Conservation (phyloP, 495 filamentous ascomycete species). For the Ramalina intermedia region DNA sequence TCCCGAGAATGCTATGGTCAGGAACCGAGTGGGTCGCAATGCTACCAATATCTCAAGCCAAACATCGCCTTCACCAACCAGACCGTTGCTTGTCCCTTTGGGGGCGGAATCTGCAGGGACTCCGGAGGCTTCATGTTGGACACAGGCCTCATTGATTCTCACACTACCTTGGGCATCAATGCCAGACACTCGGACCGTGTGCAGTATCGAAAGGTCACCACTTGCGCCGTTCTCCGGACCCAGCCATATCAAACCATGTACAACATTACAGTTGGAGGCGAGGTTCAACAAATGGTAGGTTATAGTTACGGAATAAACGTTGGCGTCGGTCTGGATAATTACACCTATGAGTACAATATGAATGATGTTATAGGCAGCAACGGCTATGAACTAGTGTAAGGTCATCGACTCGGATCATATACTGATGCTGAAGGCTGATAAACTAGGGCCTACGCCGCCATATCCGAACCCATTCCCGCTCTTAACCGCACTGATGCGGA, state of each 20-base stretch:
- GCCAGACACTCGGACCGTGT: constrained; percentile 14
- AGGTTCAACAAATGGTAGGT: neutral
- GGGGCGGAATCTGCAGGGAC: constrained; percentile 11
- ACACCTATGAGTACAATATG: constrained; percentile 13
- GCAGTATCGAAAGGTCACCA: constrained; percentile 18
- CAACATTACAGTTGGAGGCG: neutral
- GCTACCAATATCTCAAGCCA: constrained; percentile 10
- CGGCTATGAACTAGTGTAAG: constrained; percentile 15
- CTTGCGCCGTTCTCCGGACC: constrained; percentile 16
- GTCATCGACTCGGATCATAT: neutral
- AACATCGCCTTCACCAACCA: constrained; percentile 14
- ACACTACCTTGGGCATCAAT: constrained; percentile 20
- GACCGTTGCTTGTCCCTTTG: constrained; percentile 21
- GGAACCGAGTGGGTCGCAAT: constrained; percentile 3
- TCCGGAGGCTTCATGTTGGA: constrained; percentile 19
- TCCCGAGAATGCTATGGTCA: constrained; percentile 19
- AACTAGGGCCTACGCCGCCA: neutral
- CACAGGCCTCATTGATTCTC: constrained; percentile 21
- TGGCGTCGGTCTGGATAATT: constrained; percentile 3
- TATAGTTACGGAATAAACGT: neutral
- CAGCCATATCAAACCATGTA: neutral
- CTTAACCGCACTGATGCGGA: constrained; percentile 22
- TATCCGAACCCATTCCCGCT: constrained; percentile 11
- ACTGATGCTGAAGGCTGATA: neutral
- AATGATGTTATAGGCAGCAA: neutral